Conservation (phyloP, 1,139 yeast genomes). For the Pichia sp. region DNA sequence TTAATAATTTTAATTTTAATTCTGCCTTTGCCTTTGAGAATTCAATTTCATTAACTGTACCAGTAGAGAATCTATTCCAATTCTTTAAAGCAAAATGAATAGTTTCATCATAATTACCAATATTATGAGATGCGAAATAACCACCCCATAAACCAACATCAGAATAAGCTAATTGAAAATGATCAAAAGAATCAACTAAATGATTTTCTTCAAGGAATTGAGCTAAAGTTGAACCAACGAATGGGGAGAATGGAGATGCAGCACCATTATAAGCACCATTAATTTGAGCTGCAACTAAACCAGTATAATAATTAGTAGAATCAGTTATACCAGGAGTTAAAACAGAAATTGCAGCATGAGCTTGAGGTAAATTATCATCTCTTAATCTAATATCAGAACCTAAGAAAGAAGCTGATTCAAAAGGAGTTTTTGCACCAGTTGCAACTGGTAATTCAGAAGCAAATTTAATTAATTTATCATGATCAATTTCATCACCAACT, state of each 20-base stretch:
- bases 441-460: constrained; percentile 46
- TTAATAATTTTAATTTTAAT: constrained; percentile 55
- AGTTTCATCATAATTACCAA: constrained; percentile 60
- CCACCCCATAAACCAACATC: constrained; percentile 84
- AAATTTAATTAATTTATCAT: constrained; percentile 60
- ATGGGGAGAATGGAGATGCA: constrained; percentile 46
- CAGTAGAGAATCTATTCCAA: constrained; percentile 76
- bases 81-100: constrained; percentile 74
- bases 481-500: constrained; percentile 59
- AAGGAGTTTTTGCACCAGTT: constrained; percentile 50
- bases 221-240: constrained; percentile 83
- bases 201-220: constrained; percentile 67
- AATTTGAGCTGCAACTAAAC: constrained; percentile 68
- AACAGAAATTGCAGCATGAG: constrained; percentile 69
- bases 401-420: constrained; percentile 54
- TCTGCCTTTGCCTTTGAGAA: constrained; percentile 71
- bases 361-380: constrained; percentile 80
- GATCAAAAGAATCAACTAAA: constrained; percentile 63
- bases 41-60: constrained; percentile 67
- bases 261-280: constrained; percentile 54
- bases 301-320: constrained; percentile 61
- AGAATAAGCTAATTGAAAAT: constrained; percentile 65
- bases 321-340: constrained; percentile 53
- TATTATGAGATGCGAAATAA: constrained; percentile 56
- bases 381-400: constrained; percentile 85